Base-by-base conservation (phyloP, 2,329 filamentous ascomycete genomes). In the Aspergillus quadrilineatus region DNA sequence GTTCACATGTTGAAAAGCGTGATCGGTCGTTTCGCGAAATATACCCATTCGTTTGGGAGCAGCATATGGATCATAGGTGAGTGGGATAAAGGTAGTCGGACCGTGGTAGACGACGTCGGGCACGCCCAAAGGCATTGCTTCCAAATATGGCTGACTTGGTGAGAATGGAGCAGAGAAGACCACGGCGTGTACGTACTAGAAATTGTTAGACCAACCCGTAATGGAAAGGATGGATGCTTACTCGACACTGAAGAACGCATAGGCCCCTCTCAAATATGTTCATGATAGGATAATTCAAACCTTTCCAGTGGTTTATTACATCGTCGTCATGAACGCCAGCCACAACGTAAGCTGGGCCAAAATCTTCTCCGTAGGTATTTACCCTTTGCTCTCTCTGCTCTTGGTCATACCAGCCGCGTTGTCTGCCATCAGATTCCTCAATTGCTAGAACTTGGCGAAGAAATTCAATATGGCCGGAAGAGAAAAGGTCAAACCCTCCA, bases 261-360 rank as follows among this genome's bases (percentile, higher is more conserved):
- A 99, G 85, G 1, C 92, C 92, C 42, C 94, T 88, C 79, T 99
- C 94, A 68, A 93, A 96, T 56, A 96, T 92, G 79, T 97, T 99
- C 94, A 99, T 99, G 77, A 99, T 97, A 28, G 94, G 94, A 71
- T 97, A 99, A 77, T 99, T 99, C 67, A 97, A 83, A 36, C 94
- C 93, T 77, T 97, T 97, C 89, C 92, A 95, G 67, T 88, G 81
- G 75, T 99, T 99, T 74, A 99, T 96, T 58, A 96, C 92, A 62
- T 89, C 86, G 72, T 99, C 94, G 67, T 96, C 90, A 75, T 99
- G 94, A 26, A 99, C 87, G 48, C 94, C 94, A 2, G 91, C 92
- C 43, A 97, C 85, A n/a, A 99, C 83, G 71, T 90, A 97, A 6
- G 87, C 88, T 0, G 92, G 91, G 0, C 84, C 81, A 68, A 95